phyloP scores from a whole-genome alignment of 2,329 filamentous ascomycete species.

The Penicillium sp. region DNA sequence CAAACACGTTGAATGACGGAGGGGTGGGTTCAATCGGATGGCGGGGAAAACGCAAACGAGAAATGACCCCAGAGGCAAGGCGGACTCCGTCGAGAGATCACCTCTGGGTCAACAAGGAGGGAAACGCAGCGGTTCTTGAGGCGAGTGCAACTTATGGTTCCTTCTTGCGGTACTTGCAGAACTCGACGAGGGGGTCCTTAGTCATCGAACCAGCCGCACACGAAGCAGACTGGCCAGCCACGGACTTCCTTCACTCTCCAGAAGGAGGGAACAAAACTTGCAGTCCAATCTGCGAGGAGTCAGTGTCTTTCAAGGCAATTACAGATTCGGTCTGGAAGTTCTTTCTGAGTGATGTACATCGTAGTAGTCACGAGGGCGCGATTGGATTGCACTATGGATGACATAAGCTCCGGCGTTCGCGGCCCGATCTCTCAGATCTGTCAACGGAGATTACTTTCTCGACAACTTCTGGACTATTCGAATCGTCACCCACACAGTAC shows the following conservation, averaged over 20 bases:
- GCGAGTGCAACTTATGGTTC: slow-evolving; percentile 32
- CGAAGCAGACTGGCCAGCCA: slow-evolving; percentile 24
- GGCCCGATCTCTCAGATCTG: slow-evolving; percentile 8
- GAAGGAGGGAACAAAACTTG: background rate
- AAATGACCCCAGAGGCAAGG: slow-evolving; percentile 27
- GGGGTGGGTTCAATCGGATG: slow-evolving; percentile 23
- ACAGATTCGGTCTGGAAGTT: slow-evolving; percentile 12
- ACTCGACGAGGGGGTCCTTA: slow-evolving; percentile 36
- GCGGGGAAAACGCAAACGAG: background rate
- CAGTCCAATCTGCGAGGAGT: background rate
- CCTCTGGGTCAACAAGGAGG: slow-evolving; percentile 24
- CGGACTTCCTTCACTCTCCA: background rate
- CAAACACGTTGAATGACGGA: slow-evolving; percentile 15
- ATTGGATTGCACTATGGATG: slow-evolving; percentile 7
- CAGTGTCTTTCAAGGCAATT: background rate
- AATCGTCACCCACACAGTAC: background rate
- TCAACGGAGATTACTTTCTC: slow-evolving; percentile 1
- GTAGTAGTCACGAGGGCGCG: slow-evolving; percentile 12
- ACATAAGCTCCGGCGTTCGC: slow-evolving; percentile 17
- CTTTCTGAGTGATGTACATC: background rate
- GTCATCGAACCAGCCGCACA: slow-evolving; percentile 31
- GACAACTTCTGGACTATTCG: background rate
- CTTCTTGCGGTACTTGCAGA: slow-evolving; percentile 33
- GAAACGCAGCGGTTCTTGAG: slow-evolving; percentile 13
- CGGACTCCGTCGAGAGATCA: slow-evolving; percentile 21